Evolutionary conservation across 1,284 basidiomycete species (phyloP), one percentile per base, ranked within the genome.

Genomic region (Peniophora sp.): DNA sequence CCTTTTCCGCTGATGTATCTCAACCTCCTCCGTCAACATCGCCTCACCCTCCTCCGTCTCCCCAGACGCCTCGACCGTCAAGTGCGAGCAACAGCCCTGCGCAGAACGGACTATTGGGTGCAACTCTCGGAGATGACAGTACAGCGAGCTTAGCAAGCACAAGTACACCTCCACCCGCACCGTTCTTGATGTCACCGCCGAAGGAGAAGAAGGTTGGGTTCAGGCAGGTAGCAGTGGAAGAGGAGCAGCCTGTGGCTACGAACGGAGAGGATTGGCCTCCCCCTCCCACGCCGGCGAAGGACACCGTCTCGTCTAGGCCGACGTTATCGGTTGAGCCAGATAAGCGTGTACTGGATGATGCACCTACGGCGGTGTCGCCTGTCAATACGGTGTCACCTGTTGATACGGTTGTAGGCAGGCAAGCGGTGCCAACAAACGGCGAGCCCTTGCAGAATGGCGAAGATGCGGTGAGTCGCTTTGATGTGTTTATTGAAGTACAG

Each of bases 1-100:
- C 44, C 9, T 50, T 55, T 45, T 54, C 52, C 27, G 27, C 39
- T 8, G 3, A 38, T 3, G n/a, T 25, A 6, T 50, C 53, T 0
- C n/a, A 44, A 16, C 45, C 50, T 3, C 49, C 39, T 38, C 22
- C 23, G 16, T 32, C 39, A 12, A 20, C 44, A 8, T 45, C 44
- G 20, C 14, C 44, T 22, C 23, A n/a, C 6, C 20, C 20, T 3
- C 20, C 44, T 22, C 10, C 44, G 24, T 24, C 44, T 14, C 20
- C 44, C 3, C 44, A 14, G 20, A 3, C 44, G 17, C 20, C 44
- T 9, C 20, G 5, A 5, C 44, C 44, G 44, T n/a, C 38, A 20
- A 17, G 5, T 8, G 8, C n/a, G 8, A 41, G 8, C 16, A n/a
- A 8, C 16, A 17, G n/a, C 8, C 38, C 38, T 16, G 23, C 44